Conservation (phyloP, 2,329 filamentous ascomycete species). For the Claviceps sp. region DNA sequence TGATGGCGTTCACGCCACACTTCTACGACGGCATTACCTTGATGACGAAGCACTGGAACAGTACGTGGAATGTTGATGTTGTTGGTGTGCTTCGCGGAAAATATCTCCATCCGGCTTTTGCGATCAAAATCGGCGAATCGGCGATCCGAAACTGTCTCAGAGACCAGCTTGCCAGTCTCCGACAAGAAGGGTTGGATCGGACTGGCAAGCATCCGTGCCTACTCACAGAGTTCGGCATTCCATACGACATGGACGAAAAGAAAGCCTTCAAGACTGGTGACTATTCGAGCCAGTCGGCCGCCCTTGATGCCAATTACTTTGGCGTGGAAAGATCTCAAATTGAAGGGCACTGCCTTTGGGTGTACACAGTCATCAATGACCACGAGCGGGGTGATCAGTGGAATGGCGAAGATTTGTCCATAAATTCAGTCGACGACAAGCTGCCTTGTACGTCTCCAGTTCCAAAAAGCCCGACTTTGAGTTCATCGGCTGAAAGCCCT, state of each 20-base stretch:
- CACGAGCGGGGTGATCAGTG: constrained; percentile 86
- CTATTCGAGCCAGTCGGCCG: constrained; percentile 81
- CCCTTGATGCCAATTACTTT: constrained; percentile 93
- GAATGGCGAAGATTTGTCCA: constrained; percentile 95
- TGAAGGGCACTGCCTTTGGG: constrained; percentile 82
- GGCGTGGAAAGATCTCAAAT: constrained; percentile 72
- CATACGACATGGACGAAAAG: constrained; percentile 97
- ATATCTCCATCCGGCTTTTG: constrained; percentile 80
- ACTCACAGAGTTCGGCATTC: constrained; percentile 91
- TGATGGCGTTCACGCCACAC: constrained; percentile 85
- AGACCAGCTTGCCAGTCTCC: constrained; percentile 72
- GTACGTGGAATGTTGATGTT: constrained; percentile 92
- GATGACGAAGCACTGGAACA: constrained; percentile 98
- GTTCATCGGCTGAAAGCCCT: constrained; percentile 32
- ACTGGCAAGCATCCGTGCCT: constrained; percentile 82
- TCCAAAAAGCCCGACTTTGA: constrained; percentile 26
- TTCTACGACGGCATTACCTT: constrained; percentile 95
- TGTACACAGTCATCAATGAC: constrained; percentile 71
- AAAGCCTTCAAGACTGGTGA: constrained; percentile 91
- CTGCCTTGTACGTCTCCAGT: constrained; percentile 38
- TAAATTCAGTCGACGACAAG: constrained; percentile 74
- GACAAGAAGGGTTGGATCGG: constrained; percentile 74
- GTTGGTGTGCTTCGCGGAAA: constrained; percentile 80
- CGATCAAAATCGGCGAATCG: constrained; percentile 81
- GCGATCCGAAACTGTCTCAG: constrained; percentile 89